Base-by-base conservation (phyloP, 768 basidiomycete genomes). In the Suillus spraguei region DNA sequence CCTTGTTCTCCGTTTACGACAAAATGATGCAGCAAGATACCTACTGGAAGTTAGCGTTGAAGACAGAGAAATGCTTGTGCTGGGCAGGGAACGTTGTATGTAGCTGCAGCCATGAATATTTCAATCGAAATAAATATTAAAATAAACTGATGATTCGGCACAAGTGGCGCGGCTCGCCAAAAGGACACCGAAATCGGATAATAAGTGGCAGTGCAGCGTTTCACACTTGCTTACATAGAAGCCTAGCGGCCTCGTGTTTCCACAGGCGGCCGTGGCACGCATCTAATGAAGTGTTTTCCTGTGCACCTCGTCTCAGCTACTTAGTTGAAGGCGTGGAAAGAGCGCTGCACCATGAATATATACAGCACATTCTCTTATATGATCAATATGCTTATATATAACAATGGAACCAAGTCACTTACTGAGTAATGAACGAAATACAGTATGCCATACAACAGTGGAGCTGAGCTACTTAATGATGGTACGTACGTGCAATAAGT, bases 1-100 rank as follows among this genome's bases (percentile, higher is more conserved):
- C 46, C 59, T 64, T 75, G 60, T 76, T 66, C 67, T 70, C 65
- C 56, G 24, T n/a, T 39, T 39, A 17, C 24, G 24, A 39, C 10
- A 7, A 2, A 24, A 11, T 33, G 4, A 32, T 33, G 52, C 32
- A 33, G 52, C 28, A 32, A 52, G 28, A 20, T 17, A 52, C 50
- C 50, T 52, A 32, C 32, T 6, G 52, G 20, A 53, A 53, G 20
- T 20, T 35, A n/a, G 20, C 6, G 32, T 33, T 53, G n/a, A n/a
- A 13, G 5, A 33, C 11, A 11, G 32, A n/a, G 17, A 20, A 20
- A 5, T 49, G 47, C 24, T 49, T 24, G 13, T 20, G 32, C 10
- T 33, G 33, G 20, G 33, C 11, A 33, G 11, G n/a, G 52, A 53
- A 53, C 20, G 52, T 35, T 13, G 52, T 35, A 53, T 13, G 52